A percentile compares a stretch with the other conserved stretches of the same genome.
Evolutionary conservation across 345 rosid genomes (phyloP).

Genomic region (Adansonia digitata): DNA sequence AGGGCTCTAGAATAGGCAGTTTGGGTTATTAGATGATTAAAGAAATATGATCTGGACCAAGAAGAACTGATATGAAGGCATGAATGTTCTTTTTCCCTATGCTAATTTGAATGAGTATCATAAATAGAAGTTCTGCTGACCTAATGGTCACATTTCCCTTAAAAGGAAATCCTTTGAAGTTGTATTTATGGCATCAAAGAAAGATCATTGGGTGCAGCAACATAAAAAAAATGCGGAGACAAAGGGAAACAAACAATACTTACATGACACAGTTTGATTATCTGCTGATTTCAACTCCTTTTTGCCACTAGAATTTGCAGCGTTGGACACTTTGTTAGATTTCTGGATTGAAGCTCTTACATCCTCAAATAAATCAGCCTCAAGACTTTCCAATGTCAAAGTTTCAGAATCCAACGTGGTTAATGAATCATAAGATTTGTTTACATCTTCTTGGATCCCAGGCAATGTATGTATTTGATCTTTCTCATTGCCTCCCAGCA

Average conservation of each 20-base stretch:
- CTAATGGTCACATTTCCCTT: background rate
- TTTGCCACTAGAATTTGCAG: conserved; percentile 26
- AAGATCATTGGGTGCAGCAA: background rate
- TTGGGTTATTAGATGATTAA: background rate
- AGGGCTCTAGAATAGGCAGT: background rate
- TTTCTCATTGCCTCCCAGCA: conserved; percentile 50
- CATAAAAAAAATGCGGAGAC: background rate
- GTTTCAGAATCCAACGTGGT: conserved; percentile 69
- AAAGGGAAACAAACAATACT: conserved; percentile 26
- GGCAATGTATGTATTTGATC: conserved; percentile 36
- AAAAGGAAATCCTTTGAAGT: background rate
- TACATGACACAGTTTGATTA: conserved; percentile 35
- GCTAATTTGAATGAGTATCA: background rate
- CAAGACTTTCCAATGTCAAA: conserved; percentile 43
- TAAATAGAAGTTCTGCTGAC: too few relatives aligned
- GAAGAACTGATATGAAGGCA: background rate
- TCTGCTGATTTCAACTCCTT: conserved; percentile 23
- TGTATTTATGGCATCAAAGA: background rate
- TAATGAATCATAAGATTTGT: conserved; percentile 64
- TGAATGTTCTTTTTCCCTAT: background rate
- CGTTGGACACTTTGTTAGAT: conserved; percentile 33
- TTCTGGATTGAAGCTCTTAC: conserved; percentile 74
- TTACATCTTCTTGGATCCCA: conserved; percentile 61
- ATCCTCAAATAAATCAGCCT: conserved; percentile 60
- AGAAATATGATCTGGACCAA: background rate